These are phyloP conservation scores for Podospora pseudocomata DNA, from an alignment of 495 filamentous ascomycete species.

Conservation along the genomic window DNA sequence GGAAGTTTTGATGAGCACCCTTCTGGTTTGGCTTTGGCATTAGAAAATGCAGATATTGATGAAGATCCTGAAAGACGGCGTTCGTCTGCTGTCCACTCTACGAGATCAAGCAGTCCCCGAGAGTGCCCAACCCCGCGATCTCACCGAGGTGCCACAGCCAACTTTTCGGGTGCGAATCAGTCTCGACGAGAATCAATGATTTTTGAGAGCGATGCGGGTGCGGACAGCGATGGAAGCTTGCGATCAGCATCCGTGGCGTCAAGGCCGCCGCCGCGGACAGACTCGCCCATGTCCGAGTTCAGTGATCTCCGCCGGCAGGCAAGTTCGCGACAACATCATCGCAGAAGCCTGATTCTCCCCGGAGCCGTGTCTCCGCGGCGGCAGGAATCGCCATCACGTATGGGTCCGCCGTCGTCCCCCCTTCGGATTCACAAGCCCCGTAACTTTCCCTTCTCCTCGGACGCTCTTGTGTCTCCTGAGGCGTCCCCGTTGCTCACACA, in stretches of 20 bases:
- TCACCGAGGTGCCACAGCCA: constrained; percentile 61
- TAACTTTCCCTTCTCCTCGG: constrained; percentile 62
- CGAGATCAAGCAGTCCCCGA: constrained; percentile 84
- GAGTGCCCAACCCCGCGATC: constrained; percentile 91
- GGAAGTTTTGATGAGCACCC: constrained; percentile 53
- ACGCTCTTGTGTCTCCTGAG: constrained; percentile 78
- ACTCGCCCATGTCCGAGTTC: constrained; percentile 86
- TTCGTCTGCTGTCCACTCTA: constrained; percentile 45
- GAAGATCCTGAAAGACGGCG: constrained; percentile 38
- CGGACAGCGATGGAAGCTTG: constrained; percentile 80
- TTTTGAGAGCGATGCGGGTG: constrained; percentile 68
- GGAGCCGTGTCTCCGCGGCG: constrained; percentile 72
- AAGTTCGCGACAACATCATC: constrained; percentile 72
- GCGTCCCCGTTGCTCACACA: constrained; percentile 80
- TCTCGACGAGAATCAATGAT: constrained; percentile 68
- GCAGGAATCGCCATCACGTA: constrained; percentile 78
- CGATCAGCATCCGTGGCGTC: constrained; percentile 74
- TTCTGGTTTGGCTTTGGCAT: constrained; percentile 54
- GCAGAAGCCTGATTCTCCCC: constrained; percentile 75
- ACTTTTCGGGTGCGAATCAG: constrained; percentile 55
- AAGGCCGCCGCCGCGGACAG: constrained; percentile 61
- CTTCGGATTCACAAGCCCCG: constrained; percentile 83
- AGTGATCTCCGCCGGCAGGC: constrained; percentile 64
- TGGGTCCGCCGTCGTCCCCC: constrained; percentile 74
- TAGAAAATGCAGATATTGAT: constrained; percentile 47